A percentile compares a stretch with the other conserved stretches of the same genome.
Conservation (phyloP, 208 protist genomes). For the Leishmania lainsoni region DNA sequence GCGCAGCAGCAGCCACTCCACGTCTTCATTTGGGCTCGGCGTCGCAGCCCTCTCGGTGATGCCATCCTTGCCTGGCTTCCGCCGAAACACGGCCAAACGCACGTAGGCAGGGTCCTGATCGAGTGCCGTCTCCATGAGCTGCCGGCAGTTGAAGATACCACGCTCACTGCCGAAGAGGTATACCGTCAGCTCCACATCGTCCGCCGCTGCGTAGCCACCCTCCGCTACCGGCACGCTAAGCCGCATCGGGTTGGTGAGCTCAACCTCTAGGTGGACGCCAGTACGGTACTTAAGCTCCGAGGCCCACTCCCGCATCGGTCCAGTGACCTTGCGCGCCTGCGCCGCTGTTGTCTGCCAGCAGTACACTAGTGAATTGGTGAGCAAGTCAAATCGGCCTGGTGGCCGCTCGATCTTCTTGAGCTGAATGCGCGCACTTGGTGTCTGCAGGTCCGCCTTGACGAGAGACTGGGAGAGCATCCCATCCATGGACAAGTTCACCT, state of each 20-base stretch:
- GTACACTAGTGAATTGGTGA: slow-evolving; percentile 90
- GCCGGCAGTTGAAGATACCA: slow-evolving; percentile 86
- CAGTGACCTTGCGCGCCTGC: slow-evolving; percentile 76
- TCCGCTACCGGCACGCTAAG: slow-evolving; percentile 29
- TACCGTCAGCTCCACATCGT: slow-evolving; percentile 89
- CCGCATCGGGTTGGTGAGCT: slow-evolving; percentile 73
- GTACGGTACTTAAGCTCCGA: slow-evolving; percentile 91
- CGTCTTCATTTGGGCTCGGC: slow-evolving; percentile 21
- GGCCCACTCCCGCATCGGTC: slow-evolving; percentile 91
- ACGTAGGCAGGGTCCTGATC: slow-evolving; percentile 86
- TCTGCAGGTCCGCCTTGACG: slow-evolving; percentile 27
- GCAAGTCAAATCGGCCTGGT: slow-evolving; percentile 82
- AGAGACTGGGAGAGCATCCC: slow-evolving; percentile 32
- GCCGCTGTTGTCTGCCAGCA: slow-evolving; percentile 84
- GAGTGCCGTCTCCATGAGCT: slow-evolving; percentile 83
- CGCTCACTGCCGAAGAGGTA: slow-evolving; percentile 91
- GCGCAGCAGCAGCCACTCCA: slow-evolving; percentile 90
- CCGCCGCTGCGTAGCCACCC: slow-evolving; percentile 67
- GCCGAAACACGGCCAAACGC: slow-evolving; percentile 85
- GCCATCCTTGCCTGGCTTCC: slow-evolving; percentile 33
- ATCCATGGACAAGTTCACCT: slow-evolving; percentile 39
- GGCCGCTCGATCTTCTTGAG: slow-evolving; percentile 71
- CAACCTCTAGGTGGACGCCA: slow-evolving; percentile 87
- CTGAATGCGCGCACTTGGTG: slow-evolving; percentile 38
- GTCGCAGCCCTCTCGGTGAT: background rate